A percentile compares a stretch with the other conserved stretches of the same genome.
These are phyloP conservation scores for Cercophora newfieldiana DNA, from an alignment of 495 filamentous ascomycete species.

Conservation along the genomic window DNA sequence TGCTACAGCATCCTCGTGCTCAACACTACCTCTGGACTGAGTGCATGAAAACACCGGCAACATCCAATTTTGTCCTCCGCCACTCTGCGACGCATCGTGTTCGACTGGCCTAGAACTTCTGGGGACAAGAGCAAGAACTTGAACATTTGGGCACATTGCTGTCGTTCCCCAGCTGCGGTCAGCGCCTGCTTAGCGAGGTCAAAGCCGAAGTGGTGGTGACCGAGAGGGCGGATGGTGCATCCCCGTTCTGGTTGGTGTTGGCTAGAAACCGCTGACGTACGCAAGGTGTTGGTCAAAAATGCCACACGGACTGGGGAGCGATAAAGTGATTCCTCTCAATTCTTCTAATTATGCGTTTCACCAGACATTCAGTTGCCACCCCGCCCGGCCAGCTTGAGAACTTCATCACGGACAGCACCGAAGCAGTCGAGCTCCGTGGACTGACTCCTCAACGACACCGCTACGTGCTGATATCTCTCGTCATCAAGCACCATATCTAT, in stretches of 20 bases:
- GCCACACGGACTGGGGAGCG: too few species aligned
- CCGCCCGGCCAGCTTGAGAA: background rate
- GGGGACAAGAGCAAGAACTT: too few species aligned
- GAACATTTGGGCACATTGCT: background rate
- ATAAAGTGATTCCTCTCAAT: slow-evolving; percentile 20
- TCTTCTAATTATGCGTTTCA: too few species aligned
- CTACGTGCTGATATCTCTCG: background rate
- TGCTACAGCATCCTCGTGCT: background rate
- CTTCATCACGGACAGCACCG: background rate
- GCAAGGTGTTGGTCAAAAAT: too few species aligned
- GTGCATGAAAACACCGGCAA: background rate
- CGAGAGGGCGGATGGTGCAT: too few species aligned
- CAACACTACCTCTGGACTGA: background rate
- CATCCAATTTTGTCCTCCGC: background rate
- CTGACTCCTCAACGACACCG: background rate
- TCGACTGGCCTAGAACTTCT: too few species aligned
- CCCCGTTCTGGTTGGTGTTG: too few species aligned
- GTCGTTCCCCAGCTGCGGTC: background rate
- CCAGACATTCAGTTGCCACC: too few species aligned
- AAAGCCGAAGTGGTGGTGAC: too few species aligned
- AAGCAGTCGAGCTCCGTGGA: background rate
- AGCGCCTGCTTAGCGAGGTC: too few species aligned
- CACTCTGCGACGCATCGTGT: too few species aligned
- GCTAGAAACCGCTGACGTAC: too few species aligned
- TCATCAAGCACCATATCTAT: slow-evolving; percentile 5